Percentiles rank a stretch among this genome's conserved stretches.
These are phyloP conservation scores for Serpula lacrymans DNA, from an alignment of 768 basidiomycete genomes.

Conservation along the genomic window DNA sequence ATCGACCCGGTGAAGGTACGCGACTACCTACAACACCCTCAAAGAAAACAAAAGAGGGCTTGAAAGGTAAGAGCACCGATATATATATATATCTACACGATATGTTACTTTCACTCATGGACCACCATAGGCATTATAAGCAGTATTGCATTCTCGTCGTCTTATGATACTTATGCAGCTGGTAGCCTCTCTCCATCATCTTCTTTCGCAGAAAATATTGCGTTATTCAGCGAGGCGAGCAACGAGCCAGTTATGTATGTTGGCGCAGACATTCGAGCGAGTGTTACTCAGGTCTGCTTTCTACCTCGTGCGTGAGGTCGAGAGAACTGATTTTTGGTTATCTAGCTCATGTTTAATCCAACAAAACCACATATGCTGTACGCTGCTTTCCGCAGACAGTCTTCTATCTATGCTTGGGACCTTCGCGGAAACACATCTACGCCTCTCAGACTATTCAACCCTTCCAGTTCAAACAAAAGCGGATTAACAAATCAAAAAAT, in stretches of 20 bases:
- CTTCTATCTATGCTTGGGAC: constrained; percentile 74
- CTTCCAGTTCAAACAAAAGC: not conserved
- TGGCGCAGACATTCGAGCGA: constrained; percentile 34
- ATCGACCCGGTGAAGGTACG: constrained; percentile 67
- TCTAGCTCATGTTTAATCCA: constrained; percentile 77
- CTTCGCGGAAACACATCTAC: constrained; percentile 52
- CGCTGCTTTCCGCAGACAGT: constrained; percentile 70
- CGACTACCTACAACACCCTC: constrained; percentile 69
- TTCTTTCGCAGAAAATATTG: constrained; percentile 49
- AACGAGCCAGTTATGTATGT: constrained; percentile 58
- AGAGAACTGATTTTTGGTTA: not conserved
- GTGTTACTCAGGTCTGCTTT: constrained; percentile 48
- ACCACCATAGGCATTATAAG: constrained; percentile 75
- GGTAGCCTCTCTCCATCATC: constrained; percentile 62
- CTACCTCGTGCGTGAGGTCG: not conserved
- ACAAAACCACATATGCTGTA: constrained; percentile 68
- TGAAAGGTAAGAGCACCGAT: constrained; percentile 62
- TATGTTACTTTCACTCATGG: not conserved
- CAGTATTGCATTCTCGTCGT: constrained; percentile 70
- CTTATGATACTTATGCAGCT: constrained; percentile 71
- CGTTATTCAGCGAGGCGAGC: constrained; percentile 61
- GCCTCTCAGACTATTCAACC: constrained; percentile 37
- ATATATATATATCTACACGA: constrained; percentile 5
- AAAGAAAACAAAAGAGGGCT: constrained; percentile 76
- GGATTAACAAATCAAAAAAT: constrained; percentile 68